Percentiles rank a stretch among this genome's conserved stretches.
phyloP scores from a whole-genome alignment of 768 basidiomycete species.

The Naematelia aurantialba region DNA sequence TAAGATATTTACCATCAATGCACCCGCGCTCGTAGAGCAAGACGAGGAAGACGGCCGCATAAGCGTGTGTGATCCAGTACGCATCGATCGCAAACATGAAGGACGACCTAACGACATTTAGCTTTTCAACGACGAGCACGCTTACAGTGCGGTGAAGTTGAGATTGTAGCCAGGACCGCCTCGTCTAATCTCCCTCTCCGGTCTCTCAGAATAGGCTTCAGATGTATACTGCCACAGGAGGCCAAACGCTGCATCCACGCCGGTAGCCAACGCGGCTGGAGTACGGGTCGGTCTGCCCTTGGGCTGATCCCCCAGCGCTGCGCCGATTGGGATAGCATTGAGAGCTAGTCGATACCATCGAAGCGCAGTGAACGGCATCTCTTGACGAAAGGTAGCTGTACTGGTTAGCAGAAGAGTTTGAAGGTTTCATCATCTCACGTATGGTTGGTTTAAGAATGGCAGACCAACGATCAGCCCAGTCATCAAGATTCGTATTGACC shows the following conservation, averaged over 20 bases:
- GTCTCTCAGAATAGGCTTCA: constrained; percentile 1
- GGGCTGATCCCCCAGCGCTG: neutral
- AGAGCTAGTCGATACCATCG: constrained; percentile 1
- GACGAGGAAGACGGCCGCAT: constrained; percentile 2
- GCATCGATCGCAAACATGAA: constrained; percentile 5
- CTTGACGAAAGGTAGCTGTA: neutral
- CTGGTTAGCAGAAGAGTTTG: neutral
- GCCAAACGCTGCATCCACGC: neutral
- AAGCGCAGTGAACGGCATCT: constrained; percentile 5
- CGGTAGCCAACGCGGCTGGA: constrained; percentile 1
- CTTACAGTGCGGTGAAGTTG: constrained; percentile 1
- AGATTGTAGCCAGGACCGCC: too few species aligned
- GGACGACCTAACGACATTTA: neutral
- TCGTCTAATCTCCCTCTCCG: neutral
- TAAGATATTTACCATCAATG: neutral
- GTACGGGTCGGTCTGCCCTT: neutral
- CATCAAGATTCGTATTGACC: neutral
- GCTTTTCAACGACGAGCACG: too few species aligned
- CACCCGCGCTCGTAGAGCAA: constrained; percentile 2
- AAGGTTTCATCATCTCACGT: neutral
- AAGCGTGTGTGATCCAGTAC: constrained; percentile 7
- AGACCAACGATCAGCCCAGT: constrained; percentile 1
- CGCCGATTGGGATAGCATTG: constrained; percentile 5
- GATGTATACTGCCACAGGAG: constrained; percentile 5
- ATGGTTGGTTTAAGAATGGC: neutral